phyloP scores from a whole-genome alignment of 2,329 filamentous ascomycete genomes.

The Diaporthe vaccinii region DNA sequence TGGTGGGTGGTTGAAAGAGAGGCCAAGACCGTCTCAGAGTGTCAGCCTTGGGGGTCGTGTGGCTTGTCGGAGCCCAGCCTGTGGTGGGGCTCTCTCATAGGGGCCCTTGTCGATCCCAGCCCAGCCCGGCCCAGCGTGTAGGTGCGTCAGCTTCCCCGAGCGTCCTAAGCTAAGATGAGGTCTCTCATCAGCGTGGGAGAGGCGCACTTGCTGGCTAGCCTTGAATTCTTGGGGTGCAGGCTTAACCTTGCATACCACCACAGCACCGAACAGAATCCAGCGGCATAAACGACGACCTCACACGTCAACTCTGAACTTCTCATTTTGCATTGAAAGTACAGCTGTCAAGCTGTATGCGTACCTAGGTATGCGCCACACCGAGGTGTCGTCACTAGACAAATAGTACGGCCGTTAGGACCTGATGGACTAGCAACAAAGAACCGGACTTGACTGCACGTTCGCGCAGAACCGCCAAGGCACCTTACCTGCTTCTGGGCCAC shows the following conservation, averaged over 20 bases:
- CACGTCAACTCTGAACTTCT: not conserved
- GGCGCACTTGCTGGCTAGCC: not conserved
- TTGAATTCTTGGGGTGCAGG: not conserved
- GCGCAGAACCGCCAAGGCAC: not conserved
- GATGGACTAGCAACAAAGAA: not conserved
- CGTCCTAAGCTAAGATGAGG: not conserved
- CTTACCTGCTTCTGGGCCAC: not conserved
- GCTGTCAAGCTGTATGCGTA: conserved; percentile 22
- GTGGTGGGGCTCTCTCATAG: conserved; percentile 24
- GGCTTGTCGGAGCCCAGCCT: conserved; percentile 34
- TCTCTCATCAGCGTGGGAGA: not conserved
- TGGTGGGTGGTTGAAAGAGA: conserved; percentile 31
- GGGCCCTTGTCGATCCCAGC: conserved; percentile 29
- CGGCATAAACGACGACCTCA: not conserved
- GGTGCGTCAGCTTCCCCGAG: conserved; percentile 31
- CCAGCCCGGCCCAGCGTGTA: not conserved
- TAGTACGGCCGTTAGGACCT: not conserved
- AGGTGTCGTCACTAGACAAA: not conserved
- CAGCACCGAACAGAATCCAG: not conserved
- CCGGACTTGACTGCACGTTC: not conserved
- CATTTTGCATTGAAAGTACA: conserved; percentile 17
- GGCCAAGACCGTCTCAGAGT: conserved; percentile 32
- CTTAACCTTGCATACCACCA: conserved; percentile 10
- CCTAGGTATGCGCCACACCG: not conserved
- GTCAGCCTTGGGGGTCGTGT: conserved; percentile 41